phyloP scores from a whole-genome alignment of 257 asterid genomes.

The Mitragyna speciosa region DNA sequence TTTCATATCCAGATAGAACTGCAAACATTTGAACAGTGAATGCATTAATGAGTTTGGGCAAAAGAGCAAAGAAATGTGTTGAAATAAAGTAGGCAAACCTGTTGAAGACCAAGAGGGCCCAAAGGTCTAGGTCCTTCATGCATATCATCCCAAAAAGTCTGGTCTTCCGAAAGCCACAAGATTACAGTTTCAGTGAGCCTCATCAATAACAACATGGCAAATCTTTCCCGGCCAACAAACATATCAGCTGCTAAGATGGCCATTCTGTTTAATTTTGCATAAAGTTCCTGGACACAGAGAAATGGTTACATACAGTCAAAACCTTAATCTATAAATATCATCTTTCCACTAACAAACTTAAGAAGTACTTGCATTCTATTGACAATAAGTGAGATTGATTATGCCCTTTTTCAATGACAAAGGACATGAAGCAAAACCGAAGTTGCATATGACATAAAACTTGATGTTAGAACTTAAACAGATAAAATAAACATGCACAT shows the following conservation, averaged over 20 bases:
- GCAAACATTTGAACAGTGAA: conserved; percentile 37
- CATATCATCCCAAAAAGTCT: conserved; percentile 94
- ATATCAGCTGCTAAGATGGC: conserved; percentile 82
- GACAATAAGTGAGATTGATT: not conserved
- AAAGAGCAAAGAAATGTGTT: not conserved
- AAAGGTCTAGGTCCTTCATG: conserved; percentile 87
- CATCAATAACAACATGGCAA: conserved; percentile 83
- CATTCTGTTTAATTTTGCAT: conserved; percentile 83
- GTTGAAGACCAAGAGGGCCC: conserved; percentile 90
- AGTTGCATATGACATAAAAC: not conserved
- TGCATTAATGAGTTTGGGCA: not conserved
- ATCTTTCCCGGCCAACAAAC: conserved; percentile 98
- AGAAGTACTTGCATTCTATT: not conserved
- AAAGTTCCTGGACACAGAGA: conserved; percentile 68
- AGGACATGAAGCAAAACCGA: not conserved
- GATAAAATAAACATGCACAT: not conserved
- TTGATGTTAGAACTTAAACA: not conserved
- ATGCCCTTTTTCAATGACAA: not conserved
- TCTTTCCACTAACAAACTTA: not conserved
- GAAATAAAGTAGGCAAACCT: conserved; percentile 49
- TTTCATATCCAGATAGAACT: conserved; percentile 97
- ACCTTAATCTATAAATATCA: not conserved
- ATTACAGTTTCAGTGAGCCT: conserved; percentile 97
- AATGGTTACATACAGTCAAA: conserved; percentile 18
- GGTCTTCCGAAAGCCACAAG: conserved; percentile 95